phyloP scores from a whole-genome alignment of 805 yeast species.

The Komagataella ulmi region DNA sequence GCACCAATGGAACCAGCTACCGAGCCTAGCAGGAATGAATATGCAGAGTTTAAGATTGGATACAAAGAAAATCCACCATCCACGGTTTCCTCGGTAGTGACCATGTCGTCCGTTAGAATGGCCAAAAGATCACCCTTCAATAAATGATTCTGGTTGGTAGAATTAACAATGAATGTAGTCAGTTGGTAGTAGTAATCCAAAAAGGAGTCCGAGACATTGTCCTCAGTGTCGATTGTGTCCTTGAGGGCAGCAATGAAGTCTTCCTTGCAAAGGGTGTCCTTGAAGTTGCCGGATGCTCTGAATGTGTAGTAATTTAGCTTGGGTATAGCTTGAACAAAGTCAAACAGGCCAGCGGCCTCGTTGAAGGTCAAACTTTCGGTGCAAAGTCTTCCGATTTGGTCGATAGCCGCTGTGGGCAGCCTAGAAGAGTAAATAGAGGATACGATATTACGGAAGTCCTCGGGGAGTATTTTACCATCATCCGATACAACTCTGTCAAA shows the following conservation, averaged over 20 bases:
- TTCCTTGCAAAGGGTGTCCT: slow-evolving; percentile 10
- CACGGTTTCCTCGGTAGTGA: slow-evolving; percentile 30
- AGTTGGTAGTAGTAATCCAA: slow-evolving; percentile 15
- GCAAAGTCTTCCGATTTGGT: slow-evolving; percentile 38
- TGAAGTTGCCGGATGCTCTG: slow-evolving; percentile 8
- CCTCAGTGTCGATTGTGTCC: slow-evolving; percentile 9
- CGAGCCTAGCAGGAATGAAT: slow-evolving; percentile 83
- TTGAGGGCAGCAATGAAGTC: slow-evolving; percentile 14
- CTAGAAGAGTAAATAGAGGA: slow-evolving; percentile 14
- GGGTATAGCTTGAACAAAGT: slow-evolving; percentile 24
- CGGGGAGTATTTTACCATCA: slow-evolving; percentile 7
- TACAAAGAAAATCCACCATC: slow-evolving; percentile 26
- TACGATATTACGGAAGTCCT: slow-evolving; percentile 10
- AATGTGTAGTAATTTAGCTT: slow-evolving; percentile 16
- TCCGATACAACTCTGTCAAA: slow-evolving; percentile 6
- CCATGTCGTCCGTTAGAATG: slow-evolving; percentile 39
- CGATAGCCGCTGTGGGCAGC: slow-evolving; percentile 34
- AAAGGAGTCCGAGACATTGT: slow-evolving; percentile 19
- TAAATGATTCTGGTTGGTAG: background rate
- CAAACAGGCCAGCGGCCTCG: slow-evolving; percentile 32
- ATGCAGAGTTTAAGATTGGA: slow-evolving; percentile 74
- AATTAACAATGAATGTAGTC: background rate
- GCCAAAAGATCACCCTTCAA: slow-evolving; percentile 15
- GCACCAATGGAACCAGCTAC: slow-evolving; percentile 98
- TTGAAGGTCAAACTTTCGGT: slow-evolving; percentile 32